A percentile compares a stretch with the other conserved stretches of the same genome.
Evolutionary conservation across 495 filamentous ascomycete genomes (phyloP).

Genomic region (Jackrogersella minutella): DNA sequence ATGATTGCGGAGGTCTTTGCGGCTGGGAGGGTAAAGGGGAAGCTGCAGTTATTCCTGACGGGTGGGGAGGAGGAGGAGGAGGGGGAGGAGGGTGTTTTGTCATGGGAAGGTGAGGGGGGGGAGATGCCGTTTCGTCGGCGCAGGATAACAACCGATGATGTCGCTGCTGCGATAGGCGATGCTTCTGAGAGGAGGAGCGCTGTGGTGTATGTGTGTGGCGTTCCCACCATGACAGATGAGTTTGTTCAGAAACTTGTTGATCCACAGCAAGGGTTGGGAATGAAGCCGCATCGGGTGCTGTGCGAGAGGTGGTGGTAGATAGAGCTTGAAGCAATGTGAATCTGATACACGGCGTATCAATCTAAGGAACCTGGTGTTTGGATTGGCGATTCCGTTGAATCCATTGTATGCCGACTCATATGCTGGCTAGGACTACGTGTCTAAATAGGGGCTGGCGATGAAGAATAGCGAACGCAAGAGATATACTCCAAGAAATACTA

Average conservation of each 20-base stretch:
- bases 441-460: too few relatives aligned
- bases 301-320: conserved; percentile 90
- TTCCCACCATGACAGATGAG: conserved; percentile 80
- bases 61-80: conserved; percentile 11
- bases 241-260: conserved; percentile 65
- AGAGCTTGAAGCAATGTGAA: not conserved
- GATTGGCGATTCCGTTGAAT: not conserved
- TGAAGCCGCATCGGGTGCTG: conserved; percentile 66
- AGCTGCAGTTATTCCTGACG: conserved; percentile 49
- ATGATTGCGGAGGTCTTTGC: conserved; percentile 50
- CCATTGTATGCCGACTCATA: not conserved
- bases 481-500: too few relatives aligned
- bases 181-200: conserved; percentile 55
- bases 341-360: not conserved
- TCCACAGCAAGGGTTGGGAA: conserved; percentile 54
- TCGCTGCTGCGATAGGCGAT: conserved; percentile 57
- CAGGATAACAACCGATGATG: conserved; percentile 61
- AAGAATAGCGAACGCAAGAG: too few relatives aligned
- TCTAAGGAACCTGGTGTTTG: not conserved
- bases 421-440: too few relatives aligned
- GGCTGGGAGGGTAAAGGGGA: conserved; percentile 37
- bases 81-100: conserved; percentile 32
- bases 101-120: conserved; percentile 18
- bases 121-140: conserved; percentile 52
- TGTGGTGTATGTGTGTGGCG: conserved; percentile 82